Evolutionary conservation across 306 rosid genomes (phyloP), one percentile per base, ranked within the genome.

Genomic region (Boehmeria nivea): DNA sequence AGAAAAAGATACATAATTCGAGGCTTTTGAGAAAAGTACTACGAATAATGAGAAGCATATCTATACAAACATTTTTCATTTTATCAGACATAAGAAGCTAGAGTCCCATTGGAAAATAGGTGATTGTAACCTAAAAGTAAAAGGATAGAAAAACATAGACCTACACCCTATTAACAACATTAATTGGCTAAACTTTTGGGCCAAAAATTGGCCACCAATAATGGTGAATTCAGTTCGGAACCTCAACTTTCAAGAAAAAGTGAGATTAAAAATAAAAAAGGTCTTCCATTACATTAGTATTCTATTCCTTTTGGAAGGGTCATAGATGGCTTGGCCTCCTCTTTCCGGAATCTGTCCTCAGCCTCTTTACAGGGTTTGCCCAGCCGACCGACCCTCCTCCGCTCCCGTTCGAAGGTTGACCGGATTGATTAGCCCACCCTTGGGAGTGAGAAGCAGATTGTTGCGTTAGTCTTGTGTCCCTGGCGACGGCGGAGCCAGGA

Each of bases 281-380:
- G 43, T 28, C 47, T 38, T 60, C 49, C 61, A 64, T 66, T 68
- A 57, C 60, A 43, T 55, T 69, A 72, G 59, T 45, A 57, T 23
- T 54, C 69, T 22, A 72, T 60, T 43, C 56, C n/a, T n/a, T n/a
- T n/a, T n/a, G n/a, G n/a, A 31, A 60, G 59, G 69, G 63, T 80
- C 78, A 87, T 60, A 68, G 68, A 75, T 87, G 98, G 78, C 82
- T 87, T 3, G 95, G 96, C 66, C 96, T 82, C 78, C 98, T 84
- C 83, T 91, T 91, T 64, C 96, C 96, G 11, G 83, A 72, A 82
- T 84, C 95, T 9, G 98, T 80, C 67, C 98, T 87, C 6, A 71
- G 57, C 51, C 95, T 77, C 82, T 91, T 91, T 25, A 84, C 96
- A 0, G 96, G 93, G 26, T 82, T 91, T 26, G 95, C 93, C 98